Conservation (phyloP, 2,329 filamentous ascomycete genomes). For the Xylariaceae sp. region DNA sequence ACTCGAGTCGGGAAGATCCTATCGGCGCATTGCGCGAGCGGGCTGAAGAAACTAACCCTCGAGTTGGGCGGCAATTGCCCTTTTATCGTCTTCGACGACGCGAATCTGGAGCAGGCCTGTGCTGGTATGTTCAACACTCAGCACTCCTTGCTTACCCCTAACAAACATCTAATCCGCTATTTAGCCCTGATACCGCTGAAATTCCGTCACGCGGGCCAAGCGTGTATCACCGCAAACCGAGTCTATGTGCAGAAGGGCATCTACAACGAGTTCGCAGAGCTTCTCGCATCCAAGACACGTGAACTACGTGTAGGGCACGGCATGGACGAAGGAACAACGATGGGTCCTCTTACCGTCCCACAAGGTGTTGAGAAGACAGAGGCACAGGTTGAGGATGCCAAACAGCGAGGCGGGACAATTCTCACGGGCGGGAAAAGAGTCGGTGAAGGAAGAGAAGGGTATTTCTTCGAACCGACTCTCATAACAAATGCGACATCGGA, state of each 20-base stretch:
- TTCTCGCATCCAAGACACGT: slow-evolving; percentile 51
- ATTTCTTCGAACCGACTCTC: slow-evolving; percentile 65
- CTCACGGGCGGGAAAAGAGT: slow-evolving; percentile 57
- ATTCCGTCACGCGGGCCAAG: slow-evolving; percentile 57
- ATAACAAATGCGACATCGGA: slow-evolving; percentile 46
- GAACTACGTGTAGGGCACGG: slow-evolving; percentile 62
- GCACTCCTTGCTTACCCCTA: background rate
- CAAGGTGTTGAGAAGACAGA: slow-evolving; percentile 55
- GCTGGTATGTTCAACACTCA: slow-evolving; percentile 31
- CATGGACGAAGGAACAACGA: slow-evolving; percentile 49
- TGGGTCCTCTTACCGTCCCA: slow-evolving; percentile 59
- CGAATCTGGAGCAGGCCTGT: slow-evolving; percentile 61
- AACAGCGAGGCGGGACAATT: slow-evolving; percentile 59
- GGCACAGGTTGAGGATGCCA: slow-evolving; percentile 62
- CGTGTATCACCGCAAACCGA: slow-evolving; percentile 63
- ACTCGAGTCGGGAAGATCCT: slow-evolving; percentile 68
- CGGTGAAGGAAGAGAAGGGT: slow-evolving; percentile 41
- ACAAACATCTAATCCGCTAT: background rate
- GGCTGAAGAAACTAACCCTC: slow-evolving; percentile 67
- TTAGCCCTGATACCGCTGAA: slow-evolving; percentile 35
- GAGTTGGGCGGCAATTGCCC: slow-evolving; percentile 72
- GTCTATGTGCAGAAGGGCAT: slow-evolving; percentile 63
- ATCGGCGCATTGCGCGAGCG: slow-evolving; percentile 58
- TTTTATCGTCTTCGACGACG: slow-evolving; percentile 66
- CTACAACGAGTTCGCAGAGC: slow-evolving; percentile 57